A percentile compares a stretch with the other conserved stretches of the same genome.
phyloP scores from a whole-genome alignment of 73 alveolate genomes.

The Blepharisma japonicum region DNA sequence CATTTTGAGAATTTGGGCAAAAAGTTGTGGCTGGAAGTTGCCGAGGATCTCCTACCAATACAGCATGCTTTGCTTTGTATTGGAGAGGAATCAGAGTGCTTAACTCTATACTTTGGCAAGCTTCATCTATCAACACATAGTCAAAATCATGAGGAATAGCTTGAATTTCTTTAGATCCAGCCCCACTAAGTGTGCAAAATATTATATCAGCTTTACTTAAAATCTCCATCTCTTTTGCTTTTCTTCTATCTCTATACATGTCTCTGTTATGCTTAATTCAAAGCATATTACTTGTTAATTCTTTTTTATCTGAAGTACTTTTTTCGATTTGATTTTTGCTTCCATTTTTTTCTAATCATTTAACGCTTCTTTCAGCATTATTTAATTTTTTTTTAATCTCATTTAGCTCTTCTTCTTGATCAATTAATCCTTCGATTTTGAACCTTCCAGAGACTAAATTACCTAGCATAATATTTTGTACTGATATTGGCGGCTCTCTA shows the following conservation, averaged over 20 bases:
- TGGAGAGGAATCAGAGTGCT: slow-evolving; percentile 81
- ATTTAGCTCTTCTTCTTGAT: slow-evolving; percentile 38
- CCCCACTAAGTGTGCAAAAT: slow-evolving; percentile 67
- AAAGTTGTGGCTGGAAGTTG: slow-evolving; percentile 97
- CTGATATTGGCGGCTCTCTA: slow-evolving; percentile 22
- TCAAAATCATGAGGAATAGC: slow-evolving; percentile 50
- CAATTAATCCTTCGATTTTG: slow-evolving; percentile 41
- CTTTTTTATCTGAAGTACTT: slow-evolving; percentile 34
- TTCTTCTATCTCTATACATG: slow-evolving; percentile 35
- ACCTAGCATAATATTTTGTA: not conserved
- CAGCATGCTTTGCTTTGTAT: slow-evolving; percentile 65
- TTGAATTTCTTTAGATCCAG: slow-evolving; percentile 56
- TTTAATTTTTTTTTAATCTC: slow-evolving; percentile 31
- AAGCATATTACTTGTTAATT: slow-evolving; percentile 32
- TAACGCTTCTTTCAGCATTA: slow-evolving; percentile 16
- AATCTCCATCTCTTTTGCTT: slow-evolving; percentile 46
- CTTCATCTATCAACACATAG: slow-evolving; percentile 90
- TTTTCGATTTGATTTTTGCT: slow-evolving; percentile 34
- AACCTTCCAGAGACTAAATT: slow-evolving; percentile 29
- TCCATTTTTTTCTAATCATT: slow-evolving; percentile 32
- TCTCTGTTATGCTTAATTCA: slow-evolving; percentile 40
- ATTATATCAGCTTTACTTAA: slow-evolving; percentile 53
- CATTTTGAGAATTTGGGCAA: slow-evolving; percentile 62
- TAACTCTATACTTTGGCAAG: slow-evolving; percentile 89
- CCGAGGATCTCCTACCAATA: slow-evolving; percentile 95